phyloP scores from a whole-genome alignment of 495 filamentous ascomycete genomes.

The Melanomma pulvis-pyrius region DNA sequence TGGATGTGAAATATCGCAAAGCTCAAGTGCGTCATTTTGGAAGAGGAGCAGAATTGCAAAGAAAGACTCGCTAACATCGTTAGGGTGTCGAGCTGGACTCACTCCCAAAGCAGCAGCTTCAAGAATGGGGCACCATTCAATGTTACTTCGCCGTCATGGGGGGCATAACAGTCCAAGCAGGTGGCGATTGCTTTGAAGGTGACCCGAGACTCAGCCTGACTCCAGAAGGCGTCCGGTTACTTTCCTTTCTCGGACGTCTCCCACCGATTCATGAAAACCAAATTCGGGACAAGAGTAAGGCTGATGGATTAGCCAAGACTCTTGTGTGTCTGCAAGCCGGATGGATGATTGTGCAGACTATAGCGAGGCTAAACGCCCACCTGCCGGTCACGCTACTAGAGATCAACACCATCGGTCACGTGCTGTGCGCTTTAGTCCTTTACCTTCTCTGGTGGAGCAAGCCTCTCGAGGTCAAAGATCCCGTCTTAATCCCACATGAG shows the following conservation, averaged over 20 bases:
- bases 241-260: constrained; percentile 22
- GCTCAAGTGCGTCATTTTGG: constrained; percentile 1
- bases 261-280: constrained; percentile 12
- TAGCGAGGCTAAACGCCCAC: constrained; percentile 8
- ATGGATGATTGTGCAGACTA: constrained; percentile 27
- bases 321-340: constrained; percentile 27
- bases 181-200: constrained; percentile 14
- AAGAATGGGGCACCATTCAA: constrained; percentile 18
- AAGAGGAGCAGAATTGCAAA: background rate
- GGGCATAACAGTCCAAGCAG: constrained; percentile 17
- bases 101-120: constrained; percentile 11
- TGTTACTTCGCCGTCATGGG: constrained; percentile 28
- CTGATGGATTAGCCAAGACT: constrained; percentile 20
- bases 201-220: constrained; percentile 15
- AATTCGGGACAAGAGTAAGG: constrained; percentile 24
- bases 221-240: constrained; percentile 22
- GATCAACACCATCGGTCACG: constrained; percentile 32
- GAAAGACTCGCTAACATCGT: background rate
- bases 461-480: constrained; percentile 25
- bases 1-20: constrained; percentile 17
- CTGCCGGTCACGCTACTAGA: constrained; percentile 21
- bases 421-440: constrained; percentile 25
- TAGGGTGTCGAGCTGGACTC: background rate
- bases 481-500: constrained; percentile 7
- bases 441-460: constrained; percentile 29